A percentile compares a stretch with the other conserved stretches of the same genome.
Conservation (phyloP, 2,329 filamentous ascomycete genomes). For the Tolypocladium capitatum region DNA sequence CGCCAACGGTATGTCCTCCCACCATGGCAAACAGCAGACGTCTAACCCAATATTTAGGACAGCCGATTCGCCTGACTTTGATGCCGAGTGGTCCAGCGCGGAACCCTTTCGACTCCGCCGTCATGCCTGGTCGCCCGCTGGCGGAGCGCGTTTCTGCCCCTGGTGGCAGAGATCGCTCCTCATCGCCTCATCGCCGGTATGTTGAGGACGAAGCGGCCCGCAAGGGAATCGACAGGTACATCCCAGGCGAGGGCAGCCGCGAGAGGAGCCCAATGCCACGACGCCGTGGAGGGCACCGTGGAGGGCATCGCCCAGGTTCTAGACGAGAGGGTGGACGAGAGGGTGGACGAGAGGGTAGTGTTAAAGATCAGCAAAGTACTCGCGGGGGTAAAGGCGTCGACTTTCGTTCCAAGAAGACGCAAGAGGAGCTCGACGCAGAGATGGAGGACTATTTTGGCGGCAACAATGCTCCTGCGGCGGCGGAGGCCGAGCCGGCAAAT, state of each 20-base stretch:
- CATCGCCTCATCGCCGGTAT: constrained; percentile 33
- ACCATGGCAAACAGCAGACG: neutral
- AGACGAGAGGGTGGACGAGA: constrained; percentile 19
- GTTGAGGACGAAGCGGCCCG: constrained; percentile 46
- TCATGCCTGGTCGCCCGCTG: constrained; percentile 42
- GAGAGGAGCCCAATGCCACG: constrained; percentile 48
- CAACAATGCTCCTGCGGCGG: constrained; percentile 21
- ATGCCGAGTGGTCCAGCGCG: constrained; percentile 38
- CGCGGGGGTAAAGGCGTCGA: constrained; percentile 28
- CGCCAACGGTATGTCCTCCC: constrained; percentile 49
- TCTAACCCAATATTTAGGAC: constrained; percentile 32
- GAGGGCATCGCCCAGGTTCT: constrained; percentile 35
- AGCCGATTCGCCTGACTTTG: constrained; percentile 65
- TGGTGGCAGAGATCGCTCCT: constrained; percentile 47
- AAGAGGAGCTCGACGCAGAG: constrained; percentile 87
- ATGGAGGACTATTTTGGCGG: constrained; percentile 85
- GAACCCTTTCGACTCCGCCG: constrained; percentile 43
- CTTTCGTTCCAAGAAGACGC: constrained; percentile 65
- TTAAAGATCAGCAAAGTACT: constrained; percentile 19
- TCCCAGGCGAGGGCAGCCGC: constrained; percentile 45
- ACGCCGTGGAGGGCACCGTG: constrained; percentile 32
- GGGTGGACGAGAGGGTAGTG: constrained; percentile 16
- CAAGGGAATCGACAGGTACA: constrained; percentile 65
- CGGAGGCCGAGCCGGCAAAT: constrained; percentile 10
- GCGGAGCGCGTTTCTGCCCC: constrained; percentile 47